These are phyloP conservation scores for Ustilago tritici DNA, from an alignment of 1,284 basidiomycete genomes.

Conservation along the genomic window DNA sequence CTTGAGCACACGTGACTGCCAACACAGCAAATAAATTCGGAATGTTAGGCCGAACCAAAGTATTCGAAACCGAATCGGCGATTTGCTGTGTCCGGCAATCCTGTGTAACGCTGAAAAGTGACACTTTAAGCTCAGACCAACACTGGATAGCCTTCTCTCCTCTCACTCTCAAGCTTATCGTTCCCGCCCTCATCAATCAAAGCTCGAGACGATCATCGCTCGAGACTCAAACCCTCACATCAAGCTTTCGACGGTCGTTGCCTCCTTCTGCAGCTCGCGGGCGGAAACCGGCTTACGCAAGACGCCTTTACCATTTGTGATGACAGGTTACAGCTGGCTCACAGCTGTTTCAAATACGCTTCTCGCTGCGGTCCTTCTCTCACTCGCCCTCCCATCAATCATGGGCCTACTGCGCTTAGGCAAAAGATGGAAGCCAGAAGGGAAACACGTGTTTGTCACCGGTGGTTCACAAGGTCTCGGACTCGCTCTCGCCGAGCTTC, in stretches of 20 bases:
- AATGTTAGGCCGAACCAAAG: not conserved
- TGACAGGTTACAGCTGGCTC: slow-evolving; percentile 1
- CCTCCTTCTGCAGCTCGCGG: not conserved
- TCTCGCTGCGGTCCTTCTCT: slow-evolving; percentile 15
- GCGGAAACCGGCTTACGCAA: not conserved
- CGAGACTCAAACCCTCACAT: not conserved
- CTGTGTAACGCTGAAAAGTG: slow-evolving; percentile 8
- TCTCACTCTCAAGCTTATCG: not conserved
- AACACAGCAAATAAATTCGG: not conserved
- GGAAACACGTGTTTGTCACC: slow-evolving; percentile 74
- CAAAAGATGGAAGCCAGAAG: slow-evolving; percentile 37
- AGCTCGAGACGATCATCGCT: not conserved
- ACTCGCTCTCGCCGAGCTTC: slow-evolving; percentile 77
- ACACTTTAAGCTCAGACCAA: slow-evolving; percentile 22
- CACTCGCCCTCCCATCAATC: slow-evolving; percentile 33
- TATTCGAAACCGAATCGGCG: not conserved
- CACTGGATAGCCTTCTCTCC: slow-evolving; percentile 1
- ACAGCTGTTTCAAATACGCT: slow-evolving; percentile 15
- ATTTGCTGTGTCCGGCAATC: not conserved
- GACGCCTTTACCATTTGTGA: slow-evolving; percentile 2
- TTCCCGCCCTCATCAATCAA: not conserved
- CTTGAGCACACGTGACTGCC: slow-evolving; percentile 16
- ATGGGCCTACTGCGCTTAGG: slow-evolving; percentile 28
- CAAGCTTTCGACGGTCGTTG: not conserved
- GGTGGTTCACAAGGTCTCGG: slow-evolving; percentile 86